phyloP scores from a whole-genome alignment of 1,284 basidiomycete genomes.

The Leccinum glutinopallens region DNA sequence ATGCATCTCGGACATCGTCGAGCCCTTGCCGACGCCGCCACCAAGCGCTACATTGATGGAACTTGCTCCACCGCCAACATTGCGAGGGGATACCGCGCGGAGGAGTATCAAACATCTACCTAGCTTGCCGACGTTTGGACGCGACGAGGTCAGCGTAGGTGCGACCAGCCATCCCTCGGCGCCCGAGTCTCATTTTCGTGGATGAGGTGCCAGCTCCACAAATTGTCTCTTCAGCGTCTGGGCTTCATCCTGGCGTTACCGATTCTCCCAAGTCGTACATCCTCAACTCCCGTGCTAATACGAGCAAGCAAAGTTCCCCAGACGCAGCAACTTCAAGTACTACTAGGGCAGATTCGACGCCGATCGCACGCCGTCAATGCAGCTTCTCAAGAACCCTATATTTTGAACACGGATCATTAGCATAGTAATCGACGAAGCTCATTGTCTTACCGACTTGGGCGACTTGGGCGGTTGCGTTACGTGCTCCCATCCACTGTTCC shows the following conservation, averaged over 20 bases:
- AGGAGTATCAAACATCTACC: constrained; percentile 28
- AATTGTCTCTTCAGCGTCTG: constrained; percentile 3
- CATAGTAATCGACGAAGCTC: constrained; percentile 11
- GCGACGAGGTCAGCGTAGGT: constrained; percentile 2
- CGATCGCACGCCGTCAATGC: constrained; percentile 18
- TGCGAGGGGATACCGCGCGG: constrained; percentile 13
- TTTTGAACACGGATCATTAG: constrained; percentile 13
- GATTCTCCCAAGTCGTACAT: constrained; percentile 19
- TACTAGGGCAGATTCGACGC: constrained; percentile 3
- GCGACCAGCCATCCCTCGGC: constrained; percentile 18
- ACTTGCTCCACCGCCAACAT: constrained; percentile 25
- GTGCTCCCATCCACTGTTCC: background rate
- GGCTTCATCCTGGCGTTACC: constrained; percentile 4
- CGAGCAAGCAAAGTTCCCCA: constrained; percentile 10
- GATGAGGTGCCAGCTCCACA: background rate
- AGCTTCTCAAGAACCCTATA: background rate
- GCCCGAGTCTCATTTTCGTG: constrained; percentile 22
- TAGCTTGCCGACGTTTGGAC: constrained; percentile 23
- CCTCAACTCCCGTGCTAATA: constrained; percentile 21
- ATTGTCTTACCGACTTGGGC: constrained; percentile 5
- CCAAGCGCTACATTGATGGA: constrained; percentile 15
- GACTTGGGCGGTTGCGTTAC: background rate
- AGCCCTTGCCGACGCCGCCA: constrained; percentile 24
- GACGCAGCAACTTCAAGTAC: background rate
- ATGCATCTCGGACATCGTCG: constrained; percentile 7